phyloP scores from a whole-genome alignment of 768 basidiomycete species.

The Fomitopsis pulvina region DNA sequence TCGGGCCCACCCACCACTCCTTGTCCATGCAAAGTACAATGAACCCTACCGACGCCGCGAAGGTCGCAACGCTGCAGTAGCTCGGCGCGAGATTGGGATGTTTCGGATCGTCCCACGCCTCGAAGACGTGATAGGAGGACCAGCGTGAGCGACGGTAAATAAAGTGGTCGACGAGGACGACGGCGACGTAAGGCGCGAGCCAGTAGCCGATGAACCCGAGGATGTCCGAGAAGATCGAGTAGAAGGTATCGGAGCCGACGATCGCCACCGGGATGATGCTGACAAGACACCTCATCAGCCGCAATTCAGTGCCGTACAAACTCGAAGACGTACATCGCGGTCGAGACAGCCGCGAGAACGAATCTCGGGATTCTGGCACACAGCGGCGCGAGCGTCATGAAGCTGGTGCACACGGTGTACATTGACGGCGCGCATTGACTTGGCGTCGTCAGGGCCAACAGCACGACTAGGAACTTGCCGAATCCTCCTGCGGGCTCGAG shows the following conservation, averaged over 20 bases:
- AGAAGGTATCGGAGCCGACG: slow-evolving; percentile 37
- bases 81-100: slow-evolving; percentile 34
- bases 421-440: slow-evolving; percentile 53
- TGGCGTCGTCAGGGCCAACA: slow-evolving; percentile 42
- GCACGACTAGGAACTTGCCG: slow-evolving; percentile 39
- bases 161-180: slow-evolving; percentile 38
- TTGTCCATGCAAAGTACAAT: slow-evolving; percentile 45
- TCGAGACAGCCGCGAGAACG: slow-evolving; percentile 38
- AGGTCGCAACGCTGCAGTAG: slow-evolving; percentile 33
- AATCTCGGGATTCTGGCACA: slow-evolving; percentile 36
- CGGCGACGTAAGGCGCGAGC: slow-evolving; percentile 30
- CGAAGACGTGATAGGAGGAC: slow-evolving; percentile 27
- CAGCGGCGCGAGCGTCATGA: slow-evolving; percentile 32
- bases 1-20: slow-evolving; percentile 43
- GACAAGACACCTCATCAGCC: neutral
- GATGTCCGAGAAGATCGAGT: slow-evolving; percentile 38
- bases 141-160: slow-evolving; percentile 33
- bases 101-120: slow-evolving; percentile 31
- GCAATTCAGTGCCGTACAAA: neutral
- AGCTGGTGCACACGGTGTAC: slow-evolving; percentile 46
- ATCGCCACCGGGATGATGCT: slow-evolving; percentile 43
- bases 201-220: slow-evolving; percentile 42
- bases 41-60: slow-evolving; percentile 29
- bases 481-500: slow-evolving; percentile 32
- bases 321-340: slow-evolving; percentile 31